A percentile compares a stretch with the other conserved stretches of the same genome.
Evolutionary conservation across 345 rosid species (phyloP).

Genomic region (Citrus unshiu): DNA sequence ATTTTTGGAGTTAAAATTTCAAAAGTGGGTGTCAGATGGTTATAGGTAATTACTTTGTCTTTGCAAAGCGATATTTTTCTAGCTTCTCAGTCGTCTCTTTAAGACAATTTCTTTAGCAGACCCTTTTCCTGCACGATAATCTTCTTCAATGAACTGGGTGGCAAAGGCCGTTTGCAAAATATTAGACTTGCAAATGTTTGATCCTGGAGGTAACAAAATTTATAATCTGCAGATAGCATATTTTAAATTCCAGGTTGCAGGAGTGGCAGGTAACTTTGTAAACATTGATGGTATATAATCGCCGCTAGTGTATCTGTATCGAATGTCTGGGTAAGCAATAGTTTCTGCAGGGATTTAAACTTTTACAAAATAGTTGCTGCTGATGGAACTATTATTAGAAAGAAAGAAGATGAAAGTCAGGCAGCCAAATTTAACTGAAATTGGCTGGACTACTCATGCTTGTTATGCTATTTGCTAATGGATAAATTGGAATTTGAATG

Average conservation of each 20-base stretch:
- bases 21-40: slow-evolving; percentile 16
- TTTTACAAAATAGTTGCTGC: neutral
- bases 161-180: slow-evolving; percentile 8
- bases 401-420: neutral
- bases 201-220: slow-evolving; percentile 28
- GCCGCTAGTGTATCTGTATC: neutral
- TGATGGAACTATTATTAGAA: neutral
- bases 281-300: slow-evolving; percentile 4
- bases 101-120: slow-evolving; percentile 7
- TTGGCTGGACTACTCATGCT: neutral
- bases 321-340: slow-evolving; percentile 1
- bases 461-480: neutral
- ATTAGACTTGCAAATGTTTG: slow-evolving; percentile 10
- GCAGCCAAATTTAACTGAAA: neutral
- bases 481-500: neutral
- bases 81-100: slow-evolving; percentile 12
- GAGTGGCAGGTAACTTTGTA: slow-evolving; percentile 17
- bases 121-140: slow-evolving; percentile 12
- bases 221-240: slow-evolving; percentile 11
- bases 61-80: slow-evolving; percentile 14
- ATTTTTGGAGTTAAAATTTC: slow-evolving; percentile 21
- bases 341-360: neutral
- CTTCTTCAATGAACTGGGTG: slow-evolving; percentile 24
- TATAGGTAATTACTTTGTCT: slow-evolving; percentile 29
- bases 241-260: slow-evolving; percentile 25